A percentile compares a stretch with the other conserved stretches of the same genome.
Conservation (phyloP, 495 filamentous ascomycete genomes). For the Emericellopsis terricola region DNA sequence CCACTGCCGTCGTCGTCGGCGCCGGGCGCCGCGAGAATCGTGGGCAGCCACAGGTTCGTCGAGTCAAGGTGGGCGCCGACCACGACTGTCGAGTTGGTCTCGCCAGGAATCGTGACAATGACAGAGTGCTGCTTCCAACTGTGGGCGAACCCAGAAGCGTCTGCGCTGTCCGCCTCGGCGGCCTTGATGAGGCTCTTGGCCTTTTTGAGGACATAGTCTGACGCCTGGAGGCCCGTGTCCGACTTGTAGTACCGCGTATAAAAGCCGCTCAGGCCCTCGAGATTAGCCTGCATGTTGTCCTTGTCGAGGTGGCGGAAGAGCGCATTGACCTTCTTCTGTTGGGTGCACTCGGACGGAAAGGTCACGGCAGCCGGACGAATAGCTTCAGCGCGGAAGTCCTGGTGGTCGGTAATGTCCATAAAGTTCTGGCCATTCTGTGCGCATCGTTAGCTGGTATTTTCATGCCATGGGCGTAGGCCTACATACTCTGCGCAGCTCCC, state of each 20-base stretch:
- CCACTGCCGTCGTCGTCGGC: slow-evolving; percentile 44
- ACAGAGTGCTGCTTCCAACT: slow-evolving; percentile 80
- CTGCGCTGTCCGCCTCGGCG: slow-evolving; percentile 39
- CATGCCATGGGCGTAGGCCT: neutral
- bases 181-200: slow-evolving; percentile 54
- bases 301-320: slow-evolving; percentile 58
- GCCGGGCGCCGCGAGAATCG: slow-evolving; percentile 41
- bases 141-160: slow-evolving; percentile 55
- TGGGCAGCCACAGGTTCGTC: slow-evolving; percentile 81
- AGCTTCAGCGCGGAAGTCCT: slow-evolving; percentile 32
- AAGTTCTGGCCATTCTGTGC: slow-evolving; percentile 65
- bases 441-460: neutral
- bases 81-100: slow-evolving; percentile 63
- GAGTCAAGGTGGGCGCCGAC: slow-evolving; percentile 50
- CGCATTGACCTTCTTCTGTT: slow-evolving; percentile 47
- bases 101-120: slow-evolving; percentile 84
- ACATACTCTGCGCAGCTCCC: slow-evolving; percentile 67
- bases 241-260: slow-evolving; percentile 88
- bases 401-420: slow-evolving; percentile 78
- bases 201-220: slow-evolving; percentile 66
- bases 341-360: slow-evolving; percentile 50
- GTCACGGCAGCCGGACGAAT: slow-evolving; percentile 17
- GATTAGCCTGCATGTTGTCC: slow-evolving; percentile 56
- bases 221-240: slow-evolving; percentile 65
- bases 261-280: slow-evolving; percentile 64